These are phyloP conservation scores for Phoenix dactylifera DNA, from an alignment of 176 grass and related monocot genomes.

Conservation along the genomic window DNA sequence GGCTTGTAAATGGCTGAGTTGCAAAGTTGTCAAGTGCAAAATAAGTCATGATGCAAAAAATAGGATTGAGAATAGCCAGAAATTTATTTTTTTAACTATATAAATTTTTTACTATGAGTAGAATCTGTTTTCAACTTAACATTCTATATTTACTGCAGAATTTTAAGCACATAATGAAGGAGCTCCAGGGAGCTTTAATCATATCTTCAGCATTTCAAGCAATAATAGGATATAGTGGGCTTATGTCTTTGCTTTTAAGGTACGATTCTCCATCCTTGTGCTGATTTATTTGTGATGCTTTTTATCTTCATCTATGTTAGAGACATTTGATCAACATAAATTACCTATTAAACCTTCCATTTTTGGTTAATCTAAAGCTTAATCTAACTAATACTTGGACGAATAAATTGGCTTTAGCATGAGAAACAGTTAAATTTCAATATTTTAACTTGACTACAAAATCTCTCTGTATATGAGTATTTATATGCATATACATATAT, in stretches of 20 bases:
- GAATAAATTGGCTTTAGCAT: no score
- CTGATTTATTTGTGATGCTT: not conserved
- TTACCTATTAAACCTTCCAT: not conserved
- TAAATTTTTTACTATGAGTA: no score
- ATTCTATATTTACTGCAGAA: conserved; percentile 37
- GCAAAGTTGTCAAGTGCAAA: no score
- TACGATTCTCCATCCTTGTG: conserved; percentile 6
- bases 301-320: not conserved
- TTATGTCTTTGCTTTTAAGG: conserved; percentile 73
- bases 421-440: no score
- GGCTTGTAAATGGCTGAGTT: no score
- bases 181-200: conserved; percentile 92
- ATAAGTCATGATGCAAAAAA: no score
- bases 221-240: conserved; percentile 74
- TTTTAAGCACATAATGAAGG: conserved; percentile 99
- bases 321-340: not conserved
- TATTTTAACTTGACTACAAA: no score
- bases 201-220: conserved; percentile 81
- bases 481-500: no score
- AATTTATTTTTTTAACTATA: no score
- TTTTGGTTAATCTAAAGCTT: not conserved
- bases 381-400: not conserved
- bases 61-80: no score
- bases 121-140: no score
- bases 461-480: no score